Evolutionary conservation across 331 rosid species (phyloP).

Genomic region (Malus hybrid): DNA sequence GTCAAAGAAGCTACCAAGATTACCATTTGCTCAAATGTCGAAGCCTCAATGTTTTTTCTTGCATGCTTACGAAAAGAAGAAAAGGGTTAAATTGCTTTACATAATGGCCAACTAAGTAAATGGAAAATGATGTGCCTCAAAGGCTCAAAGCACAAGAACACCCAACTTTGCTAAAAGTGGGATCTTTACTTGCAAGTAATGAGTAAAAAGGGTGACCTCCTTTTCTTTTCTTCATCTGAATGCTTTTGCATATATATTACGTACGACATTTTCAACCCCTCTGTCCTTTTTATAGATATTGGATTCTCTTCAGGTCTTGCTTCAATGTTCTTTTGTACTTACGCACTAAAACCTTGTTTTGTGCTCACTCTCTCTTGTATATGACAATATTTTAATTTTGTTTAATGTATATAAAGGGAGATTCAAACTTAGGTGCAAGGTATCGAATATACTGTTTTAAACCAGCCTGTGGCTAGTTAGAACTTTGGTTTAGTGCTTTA

Average conservation of each 20-base stretch:
- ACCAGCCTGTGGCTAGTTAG: no score
- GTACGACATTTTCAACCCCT: background rate
- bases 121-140: constrained; percentile 34
- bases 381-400: background rate
- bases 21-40: no score
- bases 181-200: constrained; percentile 6
- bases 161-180: constrained; percentile 21
- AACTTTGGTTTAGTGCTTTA: background rate
- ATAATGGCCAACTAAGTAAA: constrained; percentile 1
- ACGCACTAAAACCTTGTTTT: background rate
- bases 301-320: constrained; percentile 1
- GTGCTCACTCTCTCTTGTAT: background rate
- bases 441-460: no score
- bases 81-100: constrained; percentile 8
- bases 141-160: constrained; percentile 11
- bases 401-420: no score
- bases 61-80: background rate
- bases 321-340: background rate
- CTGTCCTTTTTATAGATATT: background rate
- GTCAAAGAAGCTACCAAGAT: no score
- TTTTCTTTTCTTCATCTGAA: background rate
- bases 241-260: background rate
- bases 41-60: no score
- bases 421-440: no score
- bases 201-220: constrained; percentile 11